phyloP scores from a whole-genome alignment of 768 basidiomycete species.

The Trametes punicea region DNA sequence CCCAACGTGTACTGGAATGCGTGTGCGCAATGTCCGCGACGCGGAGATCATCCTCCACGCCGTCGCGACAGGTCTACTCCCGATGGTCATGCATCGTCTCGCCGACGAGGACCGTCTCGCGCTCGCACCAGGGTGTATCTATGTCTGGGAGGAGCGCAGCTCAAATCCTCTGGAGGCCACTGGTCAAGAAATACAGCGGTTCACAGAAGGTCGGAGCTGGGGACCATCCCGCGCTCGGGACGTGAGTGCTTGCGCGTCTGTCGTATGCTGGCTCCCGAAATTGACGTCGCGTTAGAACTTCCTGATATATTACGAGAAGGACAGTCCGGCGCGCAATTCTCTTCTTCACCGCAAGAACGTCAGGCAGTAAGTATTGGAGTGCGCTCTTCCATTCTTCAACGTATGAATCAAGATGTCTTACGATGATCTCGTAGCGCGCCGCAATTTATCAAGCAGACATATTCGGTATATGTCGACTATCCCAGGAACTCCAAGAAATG shows the following conservation, averaged over 20 bases:
- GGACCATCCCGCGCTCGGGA: slow-evolving; percentile 37
- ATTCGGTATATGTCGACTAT: slow-evolving; percentile 35
- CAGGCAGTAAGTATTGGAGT: slow-evolving; percentile 20
- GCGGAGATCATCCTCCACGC: slow-evolving; percentile 40
- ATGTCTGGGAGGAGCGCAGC: slow-evolving; percentile 39
- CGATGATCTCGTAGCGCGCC: slow-evolving; percentile 21
- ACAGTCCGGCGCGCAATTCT: slow-evolving; percentile 24
- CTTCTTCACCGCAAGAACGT: slow-evolving; percentile 24
- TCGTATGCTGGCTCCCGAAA: slow-evolving; percentile 11
- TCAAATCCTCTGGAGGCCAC: slow-evolving; percentile 33
- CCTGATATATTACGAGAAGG: slow-evolving; percentile 40
- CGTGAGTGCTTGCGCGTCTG: slow-evolving; percentile 18
- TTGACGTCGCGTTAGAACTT: slow-evolving; percentile 31
- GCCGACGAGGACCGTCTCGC: slow-evolving; percentile 38
- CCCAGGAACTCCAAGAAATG: slow-evolving; percentile 32
- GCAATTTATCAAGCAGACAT: slow-evolving; percentile 38
- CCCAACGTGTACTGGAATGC: slow-evolving; percentile 35
- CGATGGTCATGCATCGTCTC: slow-evolving; percentile 38
- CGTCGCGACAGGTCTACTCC: slow-evolving; percentile 31
- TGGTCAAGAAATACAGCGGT: slow-evolving; percentile 36
- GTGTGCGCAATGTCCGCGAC: slow-evolving; percentile 35
- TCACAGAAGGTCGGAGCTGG: slow-evolving; percentile 37
- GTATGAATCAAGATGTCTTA: too few relatives aligned
- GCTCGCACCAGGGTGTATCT: slow-evolving; percentile 34
- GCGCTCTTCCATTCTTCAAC: background rate